Conservation (phyloP, 768 basidiomycete species). For the Russula sp. region DNA sequence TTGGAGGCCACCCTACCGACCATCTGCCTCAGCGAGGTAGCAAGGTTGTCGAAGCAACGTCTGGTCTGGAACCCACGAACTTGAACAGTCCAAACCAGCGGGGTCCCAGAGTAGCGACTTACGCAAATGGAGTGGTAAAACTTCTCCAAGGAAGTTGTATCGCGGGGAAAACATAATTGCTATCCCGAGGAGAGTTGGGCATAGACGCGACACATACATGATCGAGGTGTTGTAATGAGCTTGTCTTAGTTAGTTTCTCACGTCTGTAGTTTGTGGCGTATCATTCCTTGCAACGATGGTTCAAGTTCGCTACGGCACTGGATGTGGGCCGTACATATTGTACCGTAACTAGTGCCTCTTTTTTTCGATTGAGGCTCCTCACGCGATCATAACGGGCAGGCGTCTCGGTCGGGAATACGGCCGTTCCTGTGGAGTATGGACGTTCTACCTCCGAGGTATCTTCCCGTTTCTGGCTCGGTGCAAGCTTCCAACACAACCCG, state of each 20-base stretch:
- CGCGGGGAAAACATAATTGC: conserved; percentile 27
- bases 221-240: neutral
- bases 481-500: too few species aligned
- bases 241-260: neutral
- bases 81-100: conserved; percentile 20
- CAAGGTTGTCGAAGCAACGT: conserved; percentile 4
- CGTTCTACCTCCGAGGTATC: too few species aligned
- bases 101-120: neutral
- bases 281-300: neutral
- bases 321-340: too few species aligned
- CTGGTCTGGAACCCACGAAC: conserved; percentile 20
- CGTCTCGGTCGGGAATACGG: too few species aligned
- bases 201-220: neutral
- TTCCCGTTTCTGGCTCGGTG: too few species aligned
- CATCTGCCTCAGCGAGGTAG: conserved; percentile 23
- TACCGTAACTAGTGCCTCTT: neutral
- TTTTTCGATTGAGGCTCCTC: neutral
- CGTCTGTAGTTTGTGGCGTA: neutral
- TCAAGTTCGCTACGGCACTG: too few species aligned
- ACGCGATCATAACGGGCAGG: neutral
- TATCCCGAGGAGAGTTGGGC: neutral
- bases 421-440: too few species aligned
- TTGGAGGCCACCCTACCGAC: conserved; percentile 11
- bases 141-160: conserved; percentile 36
- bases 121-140: conserved; percentile 14